Evolutionary conservation across 345 rosid genomes (phyloP), one percentile per base, ranked within the genome.

Genomic region (Barbarea vulgaris): DNA sequence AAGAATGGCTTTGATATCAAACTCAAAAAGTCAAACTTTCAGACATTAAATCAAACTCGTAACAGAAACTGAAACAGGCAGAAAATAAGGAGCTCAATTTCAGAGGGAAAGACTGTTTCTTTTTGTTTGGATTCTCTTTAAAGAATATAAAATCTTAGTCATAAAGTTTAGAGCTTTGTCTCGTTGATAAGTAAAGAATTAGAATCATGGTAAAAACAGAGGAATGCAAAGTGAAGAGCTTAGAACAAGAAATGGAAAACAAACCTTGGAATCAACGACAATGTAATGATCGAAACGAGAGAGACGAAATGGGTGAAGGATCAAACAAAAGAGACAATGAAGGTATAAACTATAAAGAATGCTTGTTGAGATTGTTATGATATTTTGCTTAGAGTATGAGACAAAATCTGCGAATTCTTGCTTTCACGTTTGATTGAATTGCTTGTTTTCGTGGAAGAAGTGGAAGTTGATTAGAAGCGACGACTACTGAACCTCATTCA

Each of bases 381-480:
- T 37, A 57, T 28, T 71, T 12, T n/a, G 73, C 69, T 48, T 77
- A 15, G 67, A 71, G 81, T 57, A 15, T 2, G 67, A 70, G 18
- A 7, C 34, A 56, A 63, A 34, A 47, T n/a, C 50, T 7, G 12
- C 3, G 51, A 62, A 62, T 14, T 1, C 53, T 78, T 78, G 81
- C 81, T 78, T 78, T 51, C 77, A 78, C 81, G 81, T 59, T 72
- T 30, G 58, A 66, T 72, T 0, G 50, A 52, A 48, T 78, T 78
- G 77, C 73, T 78, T 72, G 68, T 78, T 72, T 72, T 42, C 77
- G 68, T 72, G 81, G 81, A 72, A 50, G 5, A 64, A 24, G 77
- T 58, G 42, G 77, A 50, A n/a, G 73, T 72, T 50, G 73, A 59
- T 78, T 66, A 52, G 77, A 77, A 72, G 81, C 81, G 69, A 77